A percentile compares a stretch with the other conserved stretches of the same genome.
Evolutionary conservation across 495 filamentous ascomycete species (phyloP).

Genomic region (Sphaerosporella brunnea): DNA sequence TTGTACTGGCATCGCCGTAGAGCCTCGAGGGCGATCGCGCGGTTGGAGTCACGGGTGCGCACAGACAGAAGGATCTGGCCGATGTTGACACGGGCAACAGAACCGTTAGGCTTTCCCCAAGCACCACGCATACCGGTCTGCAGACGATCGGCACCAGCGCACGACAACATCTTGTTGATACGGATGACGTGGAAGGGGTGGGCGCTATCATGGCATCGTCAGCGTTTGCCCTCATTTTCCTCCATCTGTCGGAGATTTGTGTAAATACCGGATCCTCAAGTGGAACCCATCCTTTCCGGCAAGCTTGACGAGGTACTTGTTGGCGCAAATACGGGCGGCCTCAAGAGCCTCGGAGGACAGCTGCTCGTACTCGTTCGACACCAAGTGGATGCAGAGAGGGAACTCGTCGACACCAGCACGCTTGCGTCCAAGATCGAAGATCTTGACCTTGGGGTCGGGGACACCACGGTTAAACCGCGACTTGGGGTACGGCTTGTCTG

Average conservation of each 20-base stretch:
- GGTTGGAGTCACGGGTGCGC: slow-evolving; percentile 84
- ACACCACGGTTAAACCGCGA: slow-evolving; percentile 99
- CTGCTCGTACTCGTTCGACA: slow-evolving; percentile 99
- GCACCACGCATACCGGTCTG: slow-evolving; percentile 99
- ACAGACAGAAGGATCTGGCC: slow-evolving; percentile 95
- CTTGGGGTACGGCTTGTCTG: slow-evolving; percentile 83
- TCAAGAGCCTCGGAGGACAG: slow-evolving; percentile 96
- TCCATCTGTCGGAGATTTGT: neutral
- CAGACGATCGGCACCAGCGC: slow-evolving; percentile 97
- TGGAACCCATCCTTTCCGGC: slow-evolving; percentile 99
- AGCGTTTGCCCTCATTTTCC: neutral
- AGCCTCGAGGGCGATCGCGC: slow-evolving; percentile 86
- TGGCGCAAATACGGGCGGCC: slow-evolving; percentile 97
- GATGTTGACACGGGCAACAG: slow-evolving; percentile 96
- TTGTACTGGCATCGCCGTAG: slow-evolving; percentile 98
- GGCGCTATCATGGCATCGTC: slow-evolving; percentile 34
- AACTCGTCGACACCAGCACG: slow-evolving; percentile 96
- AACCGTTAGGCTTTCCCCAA: slow-evolving; percentile 96
- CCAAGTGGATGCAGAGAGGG: slow-evolving; percentile 91
- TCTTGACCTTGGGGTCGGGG: slow-evolving; percentile 95
- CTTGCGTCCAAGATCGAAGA: slow-evolving; percentile 99
- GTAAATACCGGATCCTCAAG: slow-evolving; percentile 53
- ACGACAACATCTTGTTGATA: slow-evolving; percentile 99
- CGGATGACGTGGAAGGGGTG: slow-evolving; percentile 99
- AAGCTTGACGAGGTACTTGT: slow-evolving; percentile 97